phyloP scores from a whole-genome alignment of 2,329 filamentous ascomycete species.

The Helotiales sp. region DNA sequence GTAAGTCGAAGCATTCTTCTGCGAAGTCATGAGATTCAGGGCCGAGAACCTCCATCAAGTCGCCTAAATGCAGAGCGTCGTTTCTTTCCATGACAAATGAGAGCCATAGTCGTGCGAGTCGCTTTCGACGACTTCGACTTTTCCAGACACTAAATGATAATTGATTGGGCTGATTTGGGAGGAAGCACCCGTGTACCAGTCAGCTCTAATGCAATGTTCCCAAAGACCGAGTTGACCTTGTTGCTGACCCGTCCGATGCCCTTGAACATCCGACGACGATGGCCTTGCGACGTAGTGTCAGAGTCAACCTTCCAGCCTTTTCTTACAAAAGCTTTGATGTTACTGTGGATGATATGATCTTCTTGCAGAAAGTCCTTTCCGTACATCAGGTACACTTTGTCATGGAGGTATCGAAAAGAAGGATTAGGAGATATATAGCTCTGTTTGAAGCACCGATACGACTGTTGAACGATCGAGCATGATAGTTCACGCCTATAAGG shows the following conservation, averaged over 20 bases:
- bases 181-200: conserved; percentile 6
- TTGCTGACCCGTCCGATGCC: conserved; percentile 2
- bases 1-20: conserved; percentile 9
- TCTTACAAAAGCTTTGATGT: background rate
- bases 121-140: conserved; percentile 6
- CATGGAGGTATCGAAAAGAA: conserved; percentile 89
- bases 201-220: conserved; percentile 11
- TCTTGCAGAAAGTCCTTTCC: conserved; percentile 86
- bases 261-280: background rate
- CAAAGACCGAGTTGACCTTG: conserved; percentile 10
- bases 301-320: background rate
- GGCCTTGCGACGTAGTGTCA: background rate
- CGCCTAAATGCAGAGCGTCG: conserved; percentile 6
- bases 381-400: conserved; percentile 86
- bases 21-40: background rate
- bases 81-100: conserved; percentile 11
- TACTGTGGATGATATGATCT: conserved; percentile 76
- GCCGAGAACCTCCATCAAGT: conserved; percentile 7
- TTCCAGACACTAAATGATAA: conserved; percentile 6
- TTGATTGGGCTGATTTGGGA: conserved; percentile 1
- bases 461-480: conserved; percentile 76
- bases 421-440: conserved; percentile 75
- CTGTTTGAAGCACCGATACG: conserved; percentile 86
- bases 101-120: conserved; percentile 5
- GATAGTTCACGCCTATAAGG: conserved; percentile 71